Conservation (phyloP, 1,284 basidiomycete genomes). For the Cryptococcus sp. region DNA sequence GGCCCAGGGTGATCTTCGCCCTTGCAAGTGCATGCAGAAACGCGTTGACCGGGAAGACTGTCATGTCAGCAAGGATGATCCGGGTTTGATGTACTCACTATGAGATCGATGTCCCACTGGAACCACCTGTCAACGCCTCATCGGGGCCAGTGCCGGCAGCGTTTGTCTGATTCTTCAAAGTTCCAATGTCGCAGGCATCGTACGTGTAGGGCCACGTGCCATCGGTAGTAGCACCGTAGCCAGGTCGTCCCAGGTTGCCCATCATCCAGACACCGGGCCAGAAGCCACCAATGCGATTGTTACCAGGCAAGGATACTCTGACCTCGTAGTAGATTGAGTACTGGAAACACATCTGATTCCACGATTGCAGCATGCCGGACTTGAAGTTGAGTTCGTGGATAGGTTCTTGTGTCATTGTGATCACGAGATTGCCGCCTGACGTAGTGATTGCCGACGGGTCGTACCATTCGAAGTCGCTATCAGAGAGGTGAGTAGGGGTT, state of each 20-base stretch:
- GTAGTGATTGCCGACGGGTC: constrained; percentile 82
- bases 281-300: constrained; percentile 55
- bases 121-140: constrained; percentile 27
- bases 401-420: constrained; percentile 68
- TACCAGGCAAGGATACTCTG: constrained; percentile 78
- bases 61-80: neutral
- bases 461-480: constrained; percentile 70
- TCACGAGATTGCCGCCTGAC: constrained; percentile 70
- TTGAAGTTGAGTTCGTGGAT: constrained; percentile 75
- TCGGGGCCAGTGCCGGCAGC: constrained; percentile 46
- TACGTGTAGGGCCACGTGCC: constrained; percentile 60
- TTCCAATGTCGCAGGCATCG: constrained; percentile 78
- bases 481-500: neutral
- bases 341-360: constrained; percentile 86
- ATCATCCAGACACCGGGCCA: constrained; percentile 88
- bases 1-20: constrained; percentile 56
- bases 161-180: constrained; percentile 61
- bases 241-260: constrained; percentile 85
- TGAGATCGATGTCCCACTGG: constrained; percentile 24
- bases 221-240: constrained; percentile 77
- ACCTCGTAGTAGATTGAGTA: constrained; percentile 54
- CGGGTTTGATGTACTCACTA: constrained; percentile 19
- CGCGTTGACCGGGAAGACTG: constrained; percentile 59
- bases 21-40: constrained; percentile 61
- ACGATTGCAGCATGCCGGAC: constrained; percentile 57